A percentile compares a stretch with the other conserved stretches of the same genome.
Conservation (phyloP, 129 eudicot genomes). For the Dittrichia graveolens region DNA sequence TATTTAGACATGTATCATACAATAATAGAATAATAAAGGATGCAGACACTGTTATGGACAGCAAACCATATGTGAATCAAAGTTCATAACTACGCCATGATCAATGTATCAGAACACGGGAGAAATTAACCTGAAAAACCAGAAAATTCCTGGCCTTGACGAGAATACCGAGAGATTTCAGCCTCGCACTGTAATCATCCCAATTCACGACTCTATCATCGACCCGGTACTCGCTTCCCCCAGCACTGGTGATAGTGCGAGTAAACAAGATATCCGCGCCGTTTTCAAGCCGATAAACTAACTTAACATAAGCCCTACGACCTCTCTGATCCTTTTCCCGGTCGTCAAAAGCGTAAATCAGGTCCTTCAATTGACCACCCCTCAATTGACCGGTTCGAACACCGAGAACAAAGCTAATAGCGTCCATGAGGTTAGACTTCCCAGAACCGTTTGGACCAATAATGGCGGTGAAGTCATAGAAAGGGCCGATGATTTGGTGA, state of each 20-base stretch:
- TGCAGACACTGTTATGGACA: background rate
- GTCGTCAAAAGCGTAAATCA: slow-evolving; percentile 85
- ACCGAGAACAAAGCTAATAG: slow-evolving; percentile 94
- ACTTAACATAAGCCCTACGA: slow-evolving; percentile 76
- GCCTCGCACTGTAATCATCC: slow-evolving; percentile 69
- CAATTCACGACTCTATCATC: slow-evolving; percentile 71
- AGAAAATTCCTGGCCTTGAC: slow-evolving; percentile 95
- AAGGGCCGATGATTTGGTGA: slow-evolving; percentile 81
- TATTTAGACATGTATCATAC: background rate
- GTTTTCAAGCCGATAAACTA: slow-evolving; percentile 62
- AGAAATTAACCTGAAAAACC: slow-evolving; percentile 75
- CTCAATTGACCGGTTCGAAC: slow-evolving; percentile 95
- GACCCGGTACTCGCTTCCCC: slow-evolving; percentile 91
- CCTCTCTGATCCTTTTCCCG: slow-evolving; percentile 83
- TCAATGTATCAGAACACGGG: background rate
- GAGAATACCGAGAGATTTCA: slow-evolving; percentile 81
- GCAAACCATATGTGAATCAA: background rate
- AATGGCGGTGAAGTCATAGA: slow-evolving; percentile 89
- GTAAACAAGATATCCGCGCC: slow-evolving; percentile 75
- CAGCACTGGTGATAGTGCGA: slow-evolving; percentile 59
- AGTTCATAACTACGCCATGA: background rate
- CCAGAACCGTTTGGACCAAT: slow-evolving; percentile 99
- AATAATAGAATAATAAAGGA: too few relatives aligned
- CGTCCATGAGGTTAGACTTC: slow-evolving; percentile 96
- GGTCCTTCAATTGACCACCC: slow-evolving; percentile 83